Conservation (phyloP, 768 basidiomycete genomes). For the Gloeopeniophorella convolvens region DNA sequence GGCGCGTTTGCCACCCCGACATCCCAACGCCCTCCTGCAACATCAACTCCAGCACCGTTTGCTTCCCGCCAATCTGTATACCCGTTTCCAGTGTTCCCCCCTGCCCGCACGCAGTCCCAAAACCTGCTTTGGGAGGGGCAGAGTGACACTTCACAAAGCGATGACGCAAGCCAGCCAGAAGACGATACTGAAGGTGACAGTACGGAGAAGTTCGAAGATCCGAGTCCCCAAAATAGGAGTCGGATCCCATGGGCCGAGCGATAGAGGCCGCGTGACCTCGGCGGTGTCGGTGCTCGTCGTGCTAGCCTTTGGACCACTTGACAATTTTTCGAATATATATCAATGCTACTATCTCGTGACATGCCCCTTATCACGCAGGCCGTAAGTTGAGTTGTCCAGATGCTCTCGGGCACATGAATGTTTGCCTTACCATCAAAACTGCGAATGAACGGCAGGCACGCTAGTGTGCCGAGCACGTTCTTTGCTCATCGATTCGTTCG, state of each 20-base stretch:
- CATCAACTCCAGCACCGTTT: not conserved
- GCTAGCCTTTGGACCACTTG: too few relatives aligned
- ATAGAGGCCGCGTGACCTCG: too few relatives aligned
- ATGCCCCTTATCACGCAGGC: too few relatives aligned
- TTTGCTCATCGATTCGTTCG: too few relatives aligned
- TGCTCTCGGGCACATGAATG: too few relatives aligned
- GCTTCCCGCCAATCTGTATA: constrained; percentile 7
- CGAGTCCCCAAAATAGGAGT: not conserved
- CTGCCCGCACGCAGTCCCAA: not conserved
- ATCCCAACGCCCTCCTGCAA: not conserved
- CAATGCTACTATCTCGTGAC: too few relatives aligned
- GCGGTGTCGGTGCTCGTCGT: too few relatives aligned
- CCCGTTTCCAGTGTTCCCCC: not conserved
- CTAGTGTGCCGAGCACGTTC: too few relatives aligned
- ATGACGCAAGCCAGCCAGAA: not conserved
- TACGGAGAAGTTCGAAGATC: constrained; percentile 16
- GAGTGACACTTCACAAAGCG: not conserved
- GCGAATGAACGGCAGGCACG: too few relatives aligned
- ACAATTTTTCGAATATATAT: too few relatives aligned
- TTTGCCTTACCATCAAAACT: too few relatives aligned
- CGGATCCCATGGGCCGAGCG: constrained; percentile 14
- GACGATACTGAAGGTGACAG: constrained; percentile 10
- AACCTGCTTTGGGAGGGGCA: not conserved
- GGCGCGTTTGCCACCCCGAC: not conserved
- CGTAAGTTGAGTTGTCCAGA: too few relatives aligned